phyloP scores from a whole-genome alignment of 2,329 filamentous ascomycete genomes.

The Simplicillium sp. region DNA sequence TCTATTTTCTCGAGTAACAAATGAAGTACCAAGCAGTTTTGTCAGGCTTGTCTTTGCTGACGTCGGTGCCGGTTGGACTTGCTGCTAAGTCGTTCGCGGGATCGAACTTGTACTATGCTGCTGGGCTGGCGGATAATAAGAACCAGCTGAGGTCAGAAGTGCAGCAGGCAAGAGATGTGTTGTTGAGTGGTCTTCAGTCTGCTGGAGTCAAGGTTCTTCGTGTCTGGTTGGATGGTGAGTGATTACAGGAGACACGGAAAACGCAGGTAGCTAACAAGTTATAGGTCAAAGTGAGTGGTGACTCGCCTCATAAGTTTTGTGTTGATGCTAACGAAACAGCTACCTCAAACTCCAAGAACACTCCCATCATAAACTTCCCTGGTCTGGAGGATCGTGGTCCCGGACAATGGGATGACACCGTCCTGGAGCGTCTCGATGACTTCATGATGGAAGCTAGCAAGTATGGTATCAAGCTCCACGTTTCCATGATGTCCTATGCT shows the following conservation, averaged over 20 bases:
- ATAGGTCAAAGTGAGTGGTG: too few species aligned
- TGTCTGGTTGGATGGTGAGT: constrained; percentile 7
- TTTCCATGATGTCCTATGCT: constrained; percentile 10
- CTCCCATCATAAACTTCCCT: constrained; percentile 3
- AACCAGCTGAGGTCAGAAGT: too few species aligned
- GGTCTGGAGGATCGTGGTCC: constrained; percentile 5
- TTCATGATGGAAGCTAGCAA: constrained; percentile 7
- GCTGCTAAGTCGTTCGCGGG: constrained; percentile 22
- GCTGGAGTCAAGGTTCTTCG: constrained; percentile 7
- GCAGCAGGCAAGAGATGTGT: constrained; percentile 7
- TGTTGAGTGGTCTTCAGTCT: constrained; percentile 11
- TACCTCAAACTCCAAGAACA: too few species aligned
- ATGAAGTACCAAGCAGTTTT: too few species aligned
- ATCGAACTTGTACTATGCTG: constrained; percentile 17
- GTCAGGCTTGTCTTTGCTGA: too few species aligned
- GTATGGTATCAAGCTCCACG: constrained; percentile 9
- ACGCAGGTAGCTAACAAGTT: too few species aligned
- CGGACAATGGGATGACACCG: constrained; percentile 8
- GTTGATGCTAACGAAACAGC: too few species aligned
- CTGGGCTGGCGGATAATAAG: constrained; percentile 10
- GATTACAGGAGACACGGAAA: neutral
- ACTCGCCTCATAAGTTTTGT: too few species aligned
- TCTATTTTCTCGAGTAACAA: too few species aligned
- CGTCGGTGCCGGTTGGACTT: constrained; percentile 26
- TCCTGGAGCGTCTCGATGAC: constrained; percentile 8